Conservation (phyloP, 495 filamentous ascomycete species). For the Lentithecium fluviatile region DNA sequence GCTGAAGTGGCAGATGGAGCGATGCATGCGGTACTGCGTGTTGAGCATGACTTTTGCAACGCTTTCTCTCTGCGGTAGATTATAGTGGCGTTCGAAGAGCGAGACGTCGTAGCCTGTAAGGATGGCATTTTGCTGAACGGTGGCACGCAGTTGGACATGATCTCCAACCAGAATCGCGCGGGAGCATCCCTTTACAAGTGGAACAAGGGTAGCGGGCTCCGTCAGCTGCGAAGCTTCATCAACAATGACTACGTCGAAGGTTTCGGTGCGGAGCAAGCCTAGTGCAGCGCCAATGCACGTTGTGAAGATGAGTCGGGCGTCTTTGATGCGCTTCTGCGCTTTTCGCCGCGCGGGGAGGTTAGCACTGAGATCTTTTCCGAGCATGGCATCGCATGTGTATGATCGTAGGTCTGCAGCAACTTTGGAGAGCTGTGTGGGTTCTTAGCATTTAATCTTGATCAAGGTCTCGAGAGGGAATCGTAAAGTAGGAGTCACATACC, state of each 20-base stretch:
- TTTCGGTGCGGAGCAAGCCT: conserved; percentile 49
- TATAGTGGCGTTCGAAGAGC: conserved; percentile 53
- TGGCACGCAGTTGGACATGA: conserved; percentile 55
- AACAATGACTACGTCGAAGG: conserved; percentile 50
- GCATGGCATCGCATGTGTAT: conserved; percentile 53
- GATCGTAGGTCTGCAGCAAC: conserved; percentile 45
- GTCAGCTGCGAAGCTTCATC: conserved; percentile 57
- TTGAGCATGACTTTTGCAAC: conserved; percentile 51
- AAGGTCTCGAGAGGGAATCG: too few relatives aligned
- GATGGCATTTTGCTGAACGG: conserved; percentile 45
- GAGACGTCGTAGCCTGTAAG: conserved; percentile 49
- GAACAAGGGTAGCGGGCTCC: conserved; percentile 50
- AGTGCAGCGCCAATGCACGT: conserved; percentile 53
- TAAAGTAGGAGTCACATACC: too few relatives aligned
- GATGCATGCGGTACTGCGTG: conserved; percentile 57
- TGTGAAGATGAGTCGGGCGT: conserved; percentile 48
- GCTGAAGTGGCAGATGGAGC: conserved; percentile 47
- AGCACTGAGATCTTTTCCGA: conserved; percentile 48
- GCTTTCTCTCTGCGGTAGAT: conserved; percentile 19
- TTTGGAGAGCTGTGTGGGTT: conserved; percentile 44
- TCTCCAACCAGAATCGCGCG: conserved; percentile 54
- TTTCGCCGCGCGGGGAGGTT: conserved; percentile 41
- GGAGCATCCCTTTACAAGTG: conserved; percentile 51
- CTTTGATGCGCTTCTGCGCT: conserved; percentile 48
- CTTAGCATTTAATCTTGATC: background rate